Conservation (phyloP, 805 yeast genomes). For the Cyberlindnera misumaiensis region DNA sequence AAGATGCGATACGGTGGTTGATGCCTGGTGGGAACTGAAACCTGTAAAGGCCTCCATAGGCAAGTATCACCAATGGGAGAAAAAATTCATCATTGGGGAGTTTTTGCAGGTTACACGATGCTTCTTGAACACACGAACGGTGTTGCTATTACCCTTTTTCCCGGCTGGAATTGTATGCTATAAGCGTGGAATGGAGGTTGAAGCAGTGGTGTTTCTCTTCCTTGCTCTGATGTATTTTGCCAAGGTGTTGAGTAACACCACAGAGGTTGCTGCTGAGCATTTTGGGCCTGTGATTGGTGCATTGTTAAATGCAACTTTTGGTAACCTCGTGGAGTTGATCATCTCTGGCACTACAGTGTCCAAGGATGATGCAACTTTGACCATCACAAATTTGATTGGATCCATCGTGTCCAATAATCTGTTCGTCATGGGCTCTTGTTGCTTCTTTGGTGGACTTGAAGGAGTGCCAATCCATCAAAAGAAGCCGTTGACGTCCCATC, state of each 20-base stretch:
- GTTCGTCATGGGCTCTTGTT: slow-evolving; percentile 25
- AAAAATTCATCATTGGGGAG: slow-evolving; percentile 10
- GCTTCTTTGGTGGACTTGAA: slow-evolving; percentile 19
- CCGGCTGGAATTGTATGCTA: slow-evolving; percentile 19
- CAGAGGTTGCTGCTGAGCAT: slow-evolving; percentile 19
- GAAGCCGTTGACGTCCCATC: slow-evolving; percentile 12
- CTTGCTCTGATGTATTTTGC: slow-evolving; percentile 20
- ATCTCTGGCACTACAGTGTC: slow-evolving; percentile 43
- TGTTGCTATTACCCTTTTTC: slow-evolving; percentile 15
- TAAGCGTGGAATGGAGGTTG: slow-evolving; percentile 7
- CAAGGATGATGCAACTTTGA: slow-evolving; percentile 40
- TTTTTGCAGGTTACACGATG: slow-evolving; percentile 12
- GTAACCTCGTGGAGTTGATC: slow-evolving; percentile 44
- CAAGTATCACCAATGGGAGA: slow-evolving; percentile 8
- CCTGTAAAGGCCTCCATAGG: too few relatives aligned
- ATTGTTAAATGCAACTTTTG: slow-evolving; percentile 43
- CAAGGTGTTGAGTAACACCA: slow-evolving; percentile 18
- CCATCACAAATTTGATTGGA: slow-evolving; percentile 44
- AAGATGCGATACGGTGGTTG: too few relatives aligned
- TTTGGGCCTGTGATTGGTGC: slow-evolving; percentile 40
- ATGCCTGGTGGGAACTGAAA: too few relatives aligned
- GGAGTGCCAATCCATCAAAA: slow-evolving; percentile 11
- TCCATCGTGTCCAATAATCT: slow-evolving; percentile 39
- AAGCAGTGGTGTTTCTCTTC: slow-evolving; percentile 19
- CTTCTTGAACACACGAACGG: slow-evolving; percentile 15